Evolutionary conservation across 139 green algal species (phyloP), one percentile per base, ranked within the genome.

Genomic region (Microglena sp.): DNA sequence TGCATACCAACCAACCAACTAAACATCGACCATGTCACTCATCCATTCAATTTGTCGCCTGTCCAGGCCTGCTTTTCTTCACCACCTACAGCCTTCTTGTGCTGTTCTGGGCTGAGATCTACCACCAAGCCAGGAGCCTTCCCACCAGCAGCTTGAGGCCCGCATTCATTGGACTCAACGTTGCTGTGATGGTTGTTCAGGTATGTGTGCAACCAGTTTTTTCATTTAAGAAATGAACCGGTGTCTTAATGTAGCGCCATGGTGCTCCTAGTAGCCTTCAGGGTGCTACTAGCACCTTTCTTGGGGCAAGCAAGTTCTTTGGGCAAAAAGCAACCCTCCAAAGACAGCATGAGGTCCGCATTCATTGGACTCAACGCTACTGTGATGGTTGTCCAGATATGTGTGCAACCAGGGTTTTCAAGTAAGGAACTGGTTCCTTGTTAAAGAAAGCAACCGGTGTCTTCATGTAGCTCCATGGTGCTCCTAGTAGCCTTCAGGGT

Each of bases 51-150:
- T n/a, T n/a, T n/a, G n/a, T n/a, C n/a, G 15, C 32, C 45, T 55
- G 7, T 31, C 63, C 87, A 79, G 89, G 92, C 35, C 79, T 98
- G 55, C 76, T 98, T 26, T 98, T 97, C 78, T 97, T 97, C 78
- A 93, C 88, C 22, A 98, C 93, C 5, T 98, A 97, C 85, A 98
- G 92, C 0, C 79, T 98, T 46, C 82, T 98, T 36, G 88, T 98
- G 40, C 84, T 98, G 24, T 99, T 99, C 64, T 99, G 91, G 91
- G 92, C 92, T 15, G 93, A 99, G 72, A 99, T 99, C 44, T 99
- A 97, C 71, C 90, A 97, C 64, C 93, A 99, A 29, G 93, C 91
- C 0, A 79, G 86, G 34, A 87, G 71, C 62, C 80, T 94, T 70
- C 85, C 93, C 15, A 93, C 82, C 1, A 68, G 65, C 11, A 74